Base-by-base conservation (phyloP, 345 rosid genomes). In the Salix suchowensis region DNA sequence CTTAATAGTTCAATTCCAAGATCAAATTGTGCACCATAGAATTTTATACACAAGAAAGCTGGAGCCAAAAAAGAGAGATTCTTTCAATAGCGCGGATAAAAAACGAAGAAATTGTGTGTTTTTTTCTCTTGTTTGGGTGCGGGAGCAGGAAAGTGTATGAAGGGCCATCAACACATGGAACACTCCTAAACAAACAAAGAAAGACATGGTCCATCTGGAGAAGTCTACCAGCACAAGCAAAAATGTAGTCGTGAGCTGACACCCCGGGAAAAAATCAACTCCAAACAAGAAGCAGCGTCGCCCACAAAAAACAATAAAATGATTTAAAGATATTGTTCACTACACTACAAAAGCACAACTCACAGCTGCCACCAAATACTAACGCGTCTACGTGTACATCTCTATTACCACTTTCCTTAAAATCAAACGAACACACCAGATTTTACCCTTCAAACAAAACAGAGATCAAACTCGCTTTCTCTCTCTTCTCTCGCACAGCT, bases 311-410 rank as follows among this genome's bases (percentile, higher is more conserved):
- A 36, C 13, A 40, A 18, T 1, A 16, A 42, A 21, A 42, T 13
- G 67, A 23, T 1, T 14, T 11, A 39, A 44, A 67, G 68, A 28
- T 70, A 54, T 40, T n/a, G 60, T 67, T 70, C 77, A 46, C 79
- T 67, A 74, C n/a, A 46, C 76, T 76, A 82, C 86, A 86, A 80
- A 71, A 18, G 2, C 37, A 9, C 32, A 7, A 34, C 54, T 65
- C 18, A 18, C 15, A 30, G 50, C 50, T 71, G 32, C 84, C 85
- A 81, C 88, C 77, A 62, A 61, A 77, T 71, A 32, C 71, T 67
- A n/a, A 55, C 77, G 21, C 80, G 24, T 69, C 84, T 70, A 90
- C 94, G 94, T 90, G 90, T 88, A 54, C 87, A 70, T 46, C 52
- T 72, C 84, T 67, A 19, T 13, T 4, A 76, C 93, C 90, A 71